A percentile compares a stretch with the other conserved stretches of the same genome.
Evolutionary conservation across 345 rosid species (phyloP).

Genomic region (Syzygium aqueum): DNA sequence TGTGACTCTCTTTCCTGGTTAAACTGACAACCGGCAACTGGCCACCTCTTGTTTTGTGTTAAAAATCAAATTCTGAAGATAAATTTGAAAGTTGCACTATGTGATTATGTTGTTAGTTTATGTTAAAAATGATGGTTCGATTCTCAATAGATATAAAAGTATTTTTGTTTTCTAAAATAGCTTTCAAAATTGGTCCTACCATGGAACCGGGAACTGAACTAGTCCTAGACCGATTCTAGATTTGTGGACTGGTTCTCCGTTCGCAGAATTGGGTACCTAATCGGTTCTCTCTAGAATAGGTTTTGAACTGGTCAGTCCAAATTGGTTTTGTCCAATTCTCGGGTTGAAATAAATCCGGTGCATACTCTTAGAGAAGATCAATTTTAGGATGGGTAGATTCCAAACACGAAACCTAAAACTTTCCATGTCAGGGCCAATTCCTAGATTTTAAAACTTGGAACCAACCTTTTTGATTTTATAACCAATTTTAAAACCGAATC

Average conservation of each 20-base stretch:
- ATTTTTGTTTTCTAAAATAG: not conserved
- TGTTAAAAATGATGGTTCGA: not conserved
- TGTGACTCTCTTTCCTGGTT: not conserved
- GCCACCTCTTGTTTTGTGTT: not conserved
- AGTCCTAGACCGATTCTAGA: not conserved
- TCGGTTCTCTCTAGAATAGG: not conserved
- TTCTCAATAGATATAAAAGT: fast-evolving
- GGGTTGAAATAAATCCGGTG: not conserved
- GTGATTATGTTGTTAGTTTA: not conserved
- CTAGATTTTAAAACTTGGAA: not conserved
- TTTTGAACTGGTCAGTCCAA: not conserved
- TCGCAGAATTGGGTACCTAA: not conserved
- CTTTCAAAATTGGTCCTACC: not conserved
- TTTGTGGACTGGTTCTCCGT: not conserved
- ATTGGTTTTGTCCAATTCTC: not conserved
- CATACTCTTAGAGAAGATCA: fast-evolving
- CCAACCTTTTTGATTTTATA: not conserved
- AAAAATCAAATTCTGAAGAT: not conserved
- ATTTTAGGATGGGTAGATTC: not conserved
- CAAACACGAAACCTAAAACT: fast-evolving
- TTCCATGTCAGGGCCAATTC: fast-evolving
- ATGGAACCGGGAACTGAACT: not conserved
- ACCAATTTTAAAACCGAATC: not conserved
- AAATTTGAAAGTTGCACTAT: not conserved
- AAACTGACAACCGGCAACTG: not conserved